Base-by-base conservation (phyloP, 768 basidiomycete species). In the Xanthoconium purpureum region DNA sequence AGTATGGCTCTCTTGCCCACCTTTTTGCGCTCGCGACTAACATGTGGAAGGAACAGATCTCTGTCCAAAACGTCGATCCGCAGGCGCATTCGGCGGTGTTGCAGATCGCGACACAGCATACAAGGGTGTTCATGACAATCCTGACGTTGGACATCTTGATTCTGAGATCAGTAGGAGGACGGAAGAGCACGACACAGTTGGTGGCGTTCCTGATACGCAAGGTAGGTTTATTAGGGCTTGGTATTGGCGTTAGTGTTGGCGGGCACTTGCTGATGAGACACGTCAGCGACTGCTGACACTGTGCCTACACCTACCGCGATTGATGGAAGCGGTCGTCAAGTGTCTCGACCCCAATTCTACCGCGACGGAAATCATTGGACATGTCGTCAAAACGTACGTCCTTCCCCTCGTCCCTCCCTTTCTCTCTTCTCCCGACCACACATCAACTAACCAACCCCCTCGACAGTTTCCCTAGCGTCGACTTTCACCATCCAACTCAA, bases 291-390 rank as follows among this genome's bases (percentile, higher is more conserved):
- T 95, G 1, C 75, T 90, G 29, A 84, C 95, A 9, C 75, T 98
- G 42, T 88, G 92, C 61, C 83, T 90, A 3, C 89, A 88, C 62
- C 75, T 98, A 29, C 89, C 95, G 0, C 82, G 86, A 40, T 75
- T 98, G 44, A 88, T 94, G 72, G 97, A 98, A 67, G 94, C 95
- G 1, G 94, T 98, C 1, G 94, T 98, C 17, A 95, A 94, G 68
- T 97, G 94, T 0, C 77, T 99, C 54, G 96, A 99, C 73, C 97
- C 97, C 15, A 95, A 91, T 68, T 85, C 78, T 57, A 84, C 93
- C 0, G 96, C 94, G 0, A 98, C 96, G 0, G 93, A 97, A 63
- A 97, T 98, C 32, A 77, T 99, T 28, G 90, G 91, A 30, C 88
- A 94, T 65, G 88, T 98, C n/a, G 97, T 98, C 12, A 87, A 88